Conservation (phyloP, 495 filamentous ascomycete genomes). For the Glutinoglossum americanum region DNA sequence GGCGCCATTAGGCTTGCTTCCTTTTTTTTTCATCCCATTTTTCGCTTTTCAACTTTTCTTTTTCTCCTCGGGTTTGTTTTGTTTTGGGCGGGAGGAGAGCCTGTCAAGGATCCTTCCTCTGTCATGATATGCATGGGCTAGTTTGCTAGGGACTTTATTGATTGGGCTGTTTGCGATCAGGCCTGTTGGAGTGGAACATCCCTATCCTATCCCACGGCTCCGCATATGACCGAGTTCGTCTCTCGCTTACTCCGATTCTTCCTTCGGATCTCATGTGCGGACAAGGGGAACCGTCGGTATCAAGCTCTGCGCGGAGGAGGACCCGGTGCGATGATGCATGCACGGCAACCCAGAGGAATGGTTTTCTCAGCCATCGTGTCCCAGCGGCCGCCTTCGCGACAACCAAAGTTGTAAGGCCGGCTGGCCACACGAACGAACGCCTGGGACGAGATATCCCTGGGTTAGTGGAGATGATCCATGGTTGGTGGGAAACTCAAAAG, state of each 20-base stretch:
- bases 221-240: background rate
- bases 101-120: background rate
- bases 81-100: background rate
- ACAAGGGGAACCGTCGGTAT: background rate
- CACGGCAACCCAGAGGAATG: background rate
- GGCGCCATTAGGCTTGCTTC: background rate
- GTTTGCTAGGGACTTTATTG: background rate
- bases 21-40: background rate
- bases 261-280: background rate
- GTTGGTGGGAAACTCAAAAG: background rate
- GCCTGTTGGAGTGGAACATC: background rate
- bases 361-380: slow-evolving; percentile 1
- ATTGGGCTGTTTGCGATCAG: background rate
- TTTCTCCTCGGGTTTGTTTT: background rate
- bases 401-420: background rate
- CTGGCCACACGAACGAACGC: background rate
- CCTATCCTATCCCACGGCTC: background rate
- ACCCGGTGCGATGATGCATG: background rate
- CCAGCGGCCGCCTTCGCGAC: background rate
- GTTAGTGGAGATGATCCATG: background rate
- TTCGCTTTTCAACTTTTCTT: background rate
- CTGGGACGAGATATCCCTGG: background rate
- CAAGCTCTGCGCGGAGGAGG: background rate
- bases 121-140: background rate
- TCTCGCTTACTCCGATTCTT: background rate